Base-by-base conservation (phyloP, 2,329 filamentous ascomycete species). In the Penicillium sp. region DNA sequence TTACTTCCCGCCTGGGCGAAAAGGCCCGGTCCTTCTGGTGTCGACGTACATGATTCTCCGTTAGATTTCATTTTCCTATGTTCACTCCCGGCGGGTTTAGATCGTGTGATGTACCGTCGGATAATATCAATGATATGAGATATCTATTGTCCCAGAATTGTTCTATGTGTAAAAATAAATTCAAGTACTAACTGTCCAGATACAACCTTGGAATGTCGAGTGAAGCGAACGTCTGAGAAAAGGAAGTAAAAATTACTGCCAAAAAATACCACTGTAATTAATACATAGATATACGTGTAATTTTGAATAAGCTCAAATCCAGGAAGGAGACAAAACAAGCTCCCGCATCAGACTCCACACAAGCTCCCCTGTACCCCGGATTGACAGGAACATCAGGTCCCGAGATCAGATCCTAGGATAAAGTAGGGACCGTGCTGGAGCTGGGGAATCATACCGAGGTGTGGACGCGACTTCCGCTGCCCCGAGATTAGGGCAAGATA, bases 51-150 rank as follows among this genome's bases (percentile, higher is more conserved):
- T 64, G 62, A 64, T 53, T 55, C 47, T 55, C 52, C 52, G 52
- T 55, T 65, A 65, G 63, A 65, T 65, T 64, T 63, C 59, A 59
- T 64, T 65, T 65, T 40, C 47, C 34, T 64, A 59, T 63, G 60
- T 64, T 64, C 52, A 58, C 54, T 60, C 51, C 62, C 56, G 56
- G 55, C 62, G 62, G 60, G 59, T 63, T 55, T 56, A 64, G 62
- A 62, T 63, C 58, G 54, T 56, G 61, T 58, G 60, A 63, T 62
- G 50, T 63, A 57, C 63, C 60, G 52, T 63, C 60, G 63, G 62
- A 63, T 65, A 65, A 65, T 65, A 65, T 60, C 59, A 60, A 65
- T 64, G 61, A 63, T 60, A 64, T 50, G 52, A 63, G 47, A 41
- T 47, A 37, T 51, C 51, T 51, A 55, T 51, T 54, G 47, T 55